These are phyloP conservation scores for Apiospora saccharicola DNA, from an alignment of 2,329 filamentous ascomycete species.

Conservation along the genomic window DNA sequence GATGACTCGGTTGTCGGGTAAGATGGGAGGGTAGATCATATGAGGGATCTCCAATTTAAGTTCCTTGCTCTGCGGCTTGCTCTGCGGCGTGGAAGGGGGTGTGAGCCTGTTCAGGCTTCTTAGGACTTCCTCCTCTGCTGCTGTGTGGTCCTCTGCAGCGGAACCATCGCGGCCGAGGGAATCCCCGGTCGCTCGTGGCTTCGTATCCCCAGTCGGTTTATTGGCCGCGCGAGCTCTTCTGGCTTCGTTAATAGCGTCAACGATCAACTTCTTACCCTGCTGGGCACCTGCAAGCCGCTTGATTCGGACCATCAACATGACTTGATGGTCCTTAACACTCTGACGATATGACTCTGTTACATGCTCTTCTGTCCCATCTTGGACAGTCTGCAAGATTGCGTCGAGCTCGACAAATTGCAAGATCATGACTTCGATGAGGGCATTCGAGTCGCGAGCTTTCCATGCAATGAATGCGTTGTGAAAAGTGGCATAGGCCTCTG, in stretches of 20 bases:
- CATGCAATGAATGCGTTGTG: conserved; percentile 82
- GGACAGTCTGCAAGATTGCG: conserved; percentile 83
- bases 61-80: conserved; percentile 55
- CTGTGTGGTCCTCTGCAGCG: conserved; percentile 49
- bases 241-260: conserved; percentile 76
- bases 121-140: conserved; percentile 47
- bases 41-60: conserved; percentile 47
- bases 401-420: conserved; percentile 85
- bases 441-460: conserved; percentile 82
- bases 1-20: conserved; percentile 77
- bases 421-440: conserved; percentile 84
- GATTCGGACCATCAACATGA: conserved; percentile 80
- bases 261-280: conserved; percentile 74
- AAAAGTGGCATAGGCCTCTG: conserved; percentile 76
- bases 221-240: conserved; percentile 70
- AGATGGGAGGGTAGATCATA: conserved; percentile 57
- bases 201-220: conserved; percentile 73
- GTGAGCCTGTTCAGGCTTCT: conserved; percentile 59
- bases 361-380: conserved; percentile 76
- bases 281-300: conserved; percentile 78
- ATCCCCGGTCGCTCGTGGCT: conserved; percentile 69
- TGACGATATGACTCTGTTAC: conserved; percentile 80
- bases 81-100: conserved; percentile 55
- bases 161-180: conserved; percentile 43
- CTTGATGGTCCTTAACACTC: conserved; percentile 82